Conservation (phyloP, 768 basidiomycete genomes). For the Rhodosporidiobolus odoratus region DNA sequence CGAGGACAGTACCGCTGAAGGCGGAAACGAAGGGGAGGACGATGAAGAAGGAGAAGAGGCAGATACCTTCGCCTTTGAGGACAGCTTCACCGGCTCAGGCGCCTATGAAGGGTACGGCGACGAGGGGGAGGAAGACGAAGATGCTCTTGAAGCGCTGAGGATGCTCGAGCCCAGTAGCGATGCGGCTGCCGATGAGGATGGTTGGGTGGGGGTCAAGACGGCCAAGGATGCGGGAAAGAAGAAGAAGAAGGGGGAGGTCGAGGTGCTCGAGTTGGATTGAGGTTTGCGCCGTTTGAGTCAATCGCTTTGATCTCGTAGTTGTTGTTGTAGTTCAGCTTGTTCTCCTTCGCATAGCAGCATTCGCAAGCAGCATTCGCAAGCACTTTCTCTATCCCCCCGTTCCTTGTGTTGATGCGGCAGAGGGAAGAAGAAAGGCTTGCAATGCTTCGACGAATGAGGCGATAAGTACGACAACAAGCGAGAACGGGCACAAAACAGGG, state of each 20-base stretch:
- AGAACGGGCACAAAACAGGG: background rate
- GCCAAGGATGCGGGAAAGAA: background rate
- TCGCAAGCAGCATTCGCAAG: background rate
- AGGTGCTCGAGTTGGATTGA: conserved; percentile 29
- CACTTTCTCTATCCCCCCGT: background rate
- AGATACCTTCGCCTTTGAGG: background rate
- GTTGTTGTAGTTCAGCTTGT: too few relatives aligned
- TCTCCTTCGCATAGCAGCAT: background rate
- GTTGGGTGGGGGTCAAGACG: conserved; percentile 15
- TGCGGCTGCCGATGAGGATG: conserved; percentile 17
- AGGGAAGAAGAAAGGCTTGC: too few relatives aligned
- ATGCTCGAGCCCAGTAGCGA: conserved; percentile 13
- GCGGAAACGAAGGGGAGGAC: conserved; percentile 5
- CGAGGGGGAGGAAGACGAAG: conserved; percentile 3
- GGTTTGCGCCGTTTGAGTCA: background rate
- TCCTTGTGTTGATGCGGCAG: background rate
- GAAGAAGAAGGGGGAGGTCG: conserved; percentile 2
- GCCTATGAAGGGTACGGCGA: too few relatives aligned
- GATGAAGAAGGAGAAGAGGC: conserved; percentile 9
- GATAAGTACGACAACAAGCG: background rate
- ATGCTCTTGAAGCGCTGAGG: conserved; percentile 15
- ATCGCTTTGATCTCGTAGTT: background rate
- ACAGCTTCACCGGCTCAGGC: too few relatives aligned
- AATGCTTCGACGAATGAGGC: too few relatives aligned
- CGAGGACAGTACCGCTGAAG: conserved; percentile 5